These are phyloP conservation scores for Mycena citricolor DNA, from an alignment of 1,284 basidiomycete species.

Conservation along the genomic window DNA sequence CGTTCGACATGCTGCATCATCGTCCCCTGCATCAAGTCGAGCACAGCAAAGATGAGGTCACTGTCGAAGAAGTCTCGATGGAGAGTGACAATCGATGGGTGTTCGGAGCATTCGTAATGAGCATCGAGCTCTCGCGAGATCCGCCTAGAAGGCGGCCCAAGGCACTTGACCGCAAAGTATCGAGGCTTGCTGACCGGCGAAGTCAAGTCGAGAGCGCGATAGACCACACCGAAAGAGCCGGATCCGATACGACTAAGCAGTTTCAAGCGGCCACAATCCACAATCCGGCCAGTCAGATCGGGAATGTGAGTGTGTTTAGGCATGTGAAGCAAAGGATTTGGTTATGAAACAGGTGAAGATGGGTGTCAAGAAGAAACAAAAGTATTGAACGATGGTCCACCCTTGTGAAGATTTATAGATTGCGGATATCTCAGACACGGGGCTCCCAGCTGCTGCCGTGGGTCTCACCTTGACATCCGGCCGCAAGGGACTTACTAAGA, in stretches of 20 bases:
- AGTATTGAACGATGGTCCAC: no score
- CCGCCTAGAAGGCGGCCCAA: slow-evolving; percentile 16
- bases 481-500: no score
- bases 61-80: slow-evolving; percentile 66
- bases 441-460: no score
- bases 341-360: no score
- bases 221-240: slow-evolving; percentile 5
- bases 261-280: slow-evolving; percentile 5
- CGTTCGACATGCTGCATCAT: slow-evolving; percentile 47
- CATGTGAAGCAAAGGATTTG: no score
- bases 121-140: slow-evolving; percentile 50
- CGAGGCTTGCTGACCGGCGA: background rate
- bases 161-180: slow-evolving; percentile 11
- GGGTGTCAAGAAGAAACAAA: no score
- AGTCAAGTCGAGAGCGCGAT: slow-evolving; percentile 4
- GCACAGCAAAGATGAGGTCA: slow-evolving; percentile 52
- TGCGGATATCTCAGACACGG: no score
- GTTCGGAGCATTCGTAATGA: slow-evolving; percentile 68
- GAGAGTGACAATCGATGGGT: slow-evolving; percentile 75
- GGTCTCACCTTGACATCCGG: no score
- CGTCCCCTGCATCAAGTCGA: slow-evolving; percentile 61
- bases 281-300: slow-evolving; percentile 1
- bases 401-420: no score
- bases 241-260: background rate
- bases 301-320: no score